Evolutionary conservation across 495 filamentous ascomycete genomes (phyloP).

Genomic region (Tirmania nivea): DNA sequence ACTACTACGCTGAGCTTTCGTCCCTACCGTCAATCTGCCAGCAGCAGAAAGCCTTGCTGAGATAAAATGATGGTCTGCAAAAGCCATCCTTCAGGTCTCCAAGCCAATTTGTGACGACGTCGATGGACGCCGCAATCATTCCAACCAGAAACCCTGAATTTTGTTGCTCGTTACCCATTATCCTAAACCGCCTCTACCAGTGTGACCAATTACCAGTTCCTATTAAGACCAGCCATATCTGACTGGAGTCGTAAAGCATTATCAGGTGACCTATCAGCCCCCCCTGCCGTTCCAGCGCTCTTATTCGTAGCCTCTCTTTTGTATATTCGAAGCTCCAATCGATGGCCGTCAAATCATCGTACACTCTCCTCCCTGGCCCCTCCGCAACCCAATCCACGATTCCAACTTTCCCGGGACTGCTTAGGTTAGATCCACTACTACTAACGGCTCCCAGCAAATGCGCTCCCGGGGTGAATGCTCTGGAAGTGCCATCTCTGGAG

Average conservation of each 20-base stretch:
- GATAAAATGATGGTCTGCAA: constrained; percentile 62
- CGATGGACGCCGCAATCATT: constrained; percentile 64
- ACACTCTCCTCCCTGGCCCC: constrained; percentile 75
- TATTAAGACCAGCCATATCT: constrained; percentile 79
- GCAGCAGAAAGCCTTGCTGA: constrained; percentile 82
- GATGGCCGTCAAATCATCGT: constrained; percentile 92
- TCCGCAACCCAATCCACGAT: constrained; percentile 65
- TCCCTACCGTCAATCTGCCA: constrained; percentile 56
- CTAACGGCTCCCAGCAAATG: not conserved
- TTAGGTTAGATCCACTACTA: not conserved
- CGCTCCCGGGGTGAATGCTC: not conserved
- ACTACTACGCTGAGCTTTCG: not conserved
- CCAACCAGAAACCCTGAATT: constrained; percentile 41
- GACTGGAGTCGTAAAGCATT: constrained; percentile 56
- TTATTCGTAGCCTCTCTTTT: constrained; percentile 75
- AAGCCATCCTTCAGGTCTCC: constrained; percentile 86
- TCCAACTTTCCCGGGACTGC: not conserved
- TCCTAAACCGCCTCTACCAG: not conserved
- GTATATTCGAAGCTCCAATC: constrained; percentile 99
- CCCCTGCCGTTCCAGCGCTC: constrained; percentile 45
- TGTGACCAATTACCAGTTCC: constrained; percentile 22
- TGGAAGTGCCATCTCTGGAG: not conserved
- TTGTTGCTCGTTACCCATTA: constrained; percentile 26
- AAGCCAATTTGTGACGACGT: constrained; percentile 85
- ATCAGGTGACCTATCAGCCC: constrained; percentile 51